A percentile compares a stretch with the other conserved stretches of the same genome.
These are phyloP conservation scores for Aeschynomene evenia DNA, from an alignment of 306 rosid species.

Conservation along the genomic window DNA sequence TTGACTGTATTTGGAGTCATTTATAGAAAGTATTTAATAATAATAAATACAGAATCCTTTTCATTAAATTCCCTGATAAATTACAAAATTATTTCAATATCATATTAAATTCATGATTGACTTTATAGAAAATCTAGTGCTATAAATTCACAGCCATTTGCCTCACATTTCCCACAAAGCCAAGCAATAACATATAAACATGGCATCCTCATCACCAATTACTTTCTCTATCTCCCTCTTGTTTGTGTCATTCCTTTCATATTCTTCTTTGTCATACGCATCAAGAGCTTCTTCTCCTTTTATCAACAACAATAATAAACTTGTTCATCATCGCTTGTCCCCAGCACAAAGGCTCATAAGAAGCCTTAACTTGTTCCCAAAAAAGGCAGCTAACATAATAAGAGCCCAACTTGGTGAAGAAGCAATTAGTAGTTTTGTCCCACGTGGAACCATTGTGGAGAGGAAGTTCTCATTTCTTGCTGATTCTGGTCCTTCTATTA, in stretches of 20 bases:
- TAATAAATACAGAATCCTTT: too few species aligned
- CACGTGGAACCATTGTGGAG: slow-evolving; percentile 54
- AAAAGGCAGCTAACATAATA: slow-evolving; percentile 43
- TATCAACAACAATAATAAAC: not conserved
- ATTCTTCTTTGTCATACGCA: slow-evolving; percentile 34
- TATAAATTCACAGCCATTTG: slow-evolving; percentile 47
- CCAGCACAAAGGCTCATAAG: slow-evolving; percentile 71
- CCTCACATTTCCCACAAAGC: not conserved
- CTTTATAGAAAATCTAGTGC: too few species aligned
- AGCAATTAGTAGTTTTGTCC: slow-evolving; percentile 24
- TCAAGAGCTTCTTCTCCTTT: slow-evolving; percentile 1
- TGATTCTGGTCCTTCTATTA: slow-evolving; percentile 43
- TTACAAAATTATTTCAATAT: too few species aligned
- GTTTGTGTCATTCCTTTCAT: slow-evolving; percentile 26
- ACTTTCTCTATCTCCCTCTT: slow-evolving; percentile 29
- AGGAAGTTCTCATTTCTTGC: slow-evolving; percentile 46
- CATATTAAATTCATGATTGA: too few species aligned
- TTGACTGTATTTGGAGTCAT: too few species aligned
- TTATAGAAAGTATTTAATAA: too few species aligned
- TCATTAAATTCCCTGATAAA: too few species aligned
- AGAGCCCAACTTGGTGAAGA: not conserved
- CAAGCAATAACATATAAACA: too few species aligned
- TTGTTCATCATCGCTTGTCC: slow-evolving; percentile 23
- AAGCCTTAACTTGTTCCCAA: slow-evolving; percentile 67
- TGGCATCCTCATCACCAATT: slow-evolving; percentile 48